These are phyloP conservation scores for Psilocybe cyanescens DNA, from an alignment of 768 basidiomycete genomes.

Conservation along the genomic window DNA sequence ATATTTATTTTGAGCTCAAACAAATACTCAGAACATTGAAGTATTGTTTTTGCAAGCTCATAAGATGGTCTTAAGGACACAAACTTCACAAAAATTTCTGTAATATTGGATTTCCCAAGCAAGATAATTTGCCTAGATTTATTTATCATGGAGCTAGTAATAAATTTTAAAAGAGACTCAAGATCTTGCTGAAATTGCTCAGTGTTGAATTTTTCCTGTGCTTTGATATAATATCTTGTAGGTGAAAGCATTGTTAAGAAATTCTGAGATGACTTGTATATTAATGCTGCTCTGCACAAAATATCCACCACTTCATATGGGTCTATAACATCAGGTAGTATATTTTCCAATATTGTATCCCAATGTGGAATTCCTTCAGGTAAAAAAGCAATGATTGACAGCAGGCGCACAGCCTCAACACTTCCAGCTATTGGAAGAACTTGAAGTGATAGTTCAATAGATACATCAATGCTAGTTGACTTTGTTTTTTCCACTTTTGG, in stretches of 20 bases:
- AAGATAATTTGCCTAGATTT: not conserved
- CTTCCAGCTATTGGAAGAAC: not conserved
- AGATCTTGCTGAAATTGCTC: not conserved
- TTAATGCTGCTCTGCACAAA: slow-evolving; percentile 1
- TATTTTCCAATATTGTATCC: not conserved
- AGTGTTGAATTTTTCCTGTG: not conserved
- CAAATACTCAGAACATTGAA: slow-evolving; percentile 2
- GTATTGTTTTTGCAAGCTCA: not conserved
- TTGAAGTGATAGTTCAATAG: slow-evolving; percentile 5
- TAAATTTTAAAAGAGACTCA: not conserved
- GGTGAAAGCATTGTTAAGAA: slow-evolving; percentile 4
- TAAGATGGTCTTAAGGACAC: not conserved
- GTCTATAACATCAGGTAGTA: not conserved
- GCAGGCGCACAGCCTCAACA: not conserved
- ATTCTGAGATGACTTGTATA: not conserved
- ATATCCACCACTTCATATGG: not conserved
- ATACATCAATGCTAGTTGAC: slow-evolving; percentile 5
- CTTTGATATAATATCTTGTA: slow-evolving; percentile 4
- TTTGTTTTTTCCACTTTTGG: not conserved
- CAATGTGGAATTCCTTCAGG: slow-evolving; percentile 6
- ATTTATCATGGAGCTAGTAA: not conserved
- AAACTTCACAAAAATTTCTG: not conserved
- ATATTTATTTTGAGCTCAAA: not conserved
- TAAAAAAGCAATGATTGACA: not conserved
- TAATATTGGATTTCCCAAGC: not conserved